Percentiles rank a stretch among this genome's conserved stretches.
phyloP scores from a whole-genome alignment of 2,329 filamentous ascomycete species.

The Mariannaea sp. region DNA sequence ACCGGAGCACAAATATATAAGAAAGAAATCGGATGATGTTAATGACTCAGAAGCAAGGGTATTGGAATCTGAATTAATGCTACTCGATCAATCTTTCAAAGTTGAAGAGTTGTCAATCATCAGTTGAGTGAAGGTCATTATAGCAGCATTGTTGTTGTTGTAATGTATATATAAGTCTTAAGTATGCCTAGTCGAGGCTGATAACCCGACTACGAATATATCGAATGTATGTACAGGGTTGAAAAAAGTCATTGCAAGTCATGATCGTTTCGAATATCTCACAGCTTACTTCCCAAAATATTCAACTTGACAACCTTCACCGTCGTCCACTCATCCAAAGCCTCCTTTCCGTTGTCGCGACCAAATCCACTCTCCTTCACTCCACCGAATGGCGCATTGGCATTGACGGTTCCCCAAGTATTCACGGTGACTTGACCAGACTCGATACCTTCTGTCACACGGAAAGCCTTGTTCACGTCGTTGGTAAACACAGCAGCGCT shows the following conservation, averaged over 20 bases:
- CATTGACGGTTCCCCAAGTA: constrained; percentile 34
- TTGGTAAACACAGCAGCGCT: constrained; percentile 60
- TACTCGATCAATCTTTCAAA: too few relatives aligned
- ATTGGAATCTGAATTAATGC: too few relatives aligned
- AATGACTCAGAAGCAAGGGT: too few relatives aligned
- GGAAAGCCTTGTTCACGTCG: constrained; percentile 44
- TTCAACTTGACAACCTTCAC: constrained; percentile 39
- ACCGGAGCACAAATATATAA: too few relatives aligned
- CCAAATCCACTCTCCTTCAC: constrained; percentile 43
- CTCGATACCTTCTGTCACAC: constrained; percentile 49
- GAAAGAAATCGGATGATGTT: too few relatives aligned
- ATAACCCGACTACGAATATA: too few relatives aligned
- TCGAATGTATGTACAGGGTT: too few relatives aligned
- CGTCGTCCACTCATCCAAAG: constrained; percentile 39
- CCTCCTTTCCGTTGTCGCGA: constrained; percentile 41
- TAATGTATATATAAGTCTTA: too few relatives aligned
- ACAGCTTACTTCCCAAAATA: constrained; percentile 22
- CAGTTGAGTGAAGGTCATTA: too few relatives aligned
- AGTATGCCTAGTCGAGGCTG: too few relatives aligned
- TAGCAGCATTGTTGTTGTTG: too few relatives aligned
- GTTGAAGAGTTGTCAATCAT: too few relatives aligned
- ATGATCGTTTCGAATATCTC: neutral
- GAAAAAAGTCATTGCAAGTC: neutral
- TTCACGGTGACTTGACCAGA: constrained; percentile 72
- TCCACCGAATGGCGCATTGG: constrained; percentile 42